phyloP scores from a whole-genome alignment of 2,329 filamentous ascomycete species.

The Torrubiella hemipterigena region DNA sequence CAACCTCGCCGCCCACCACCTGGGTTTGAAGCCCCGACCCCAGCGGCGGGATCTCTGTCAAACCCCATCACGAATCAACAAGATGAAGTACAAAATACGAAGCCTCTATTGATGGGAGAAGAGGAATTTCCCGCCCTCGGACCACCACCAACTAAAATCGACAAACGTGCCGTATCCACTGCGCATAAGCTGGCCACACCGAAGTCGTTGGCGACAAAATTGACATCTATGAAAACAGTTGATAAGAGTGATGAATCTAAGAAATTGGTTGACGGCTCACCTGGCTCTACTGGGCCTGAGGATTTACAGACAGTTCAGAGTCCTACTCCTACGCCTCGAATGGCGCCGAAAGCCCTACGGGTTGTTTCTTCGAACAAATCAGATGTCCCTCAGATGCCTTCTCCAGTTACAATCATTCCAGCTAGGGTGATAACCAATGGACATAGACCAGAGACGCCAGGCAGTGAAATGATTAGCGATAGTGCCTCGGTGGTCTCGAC shows the following conservation, averaged over 20 bases:
- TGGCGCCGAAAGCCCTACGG: conserved; percentile 54
- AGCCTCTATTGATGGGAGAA: conserved; percentile 19
- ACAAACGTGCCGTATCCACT: conserved; percentile 18
- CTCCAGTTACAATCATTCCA: conserved; percentile 16
- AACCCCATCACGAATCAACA: conserved; percentile 5
- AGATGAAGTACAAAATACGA: conserved; percentile 19
- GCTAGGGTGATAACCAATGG: conserved; percentile 17
- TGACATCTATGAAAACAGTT: conserved; percentile 19
- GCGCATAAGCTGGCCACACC: conserved; percentile 14
- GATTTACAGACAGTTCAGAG: conserved; percentile 23
- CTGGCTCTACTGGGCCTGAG: conserved; percentile 8
- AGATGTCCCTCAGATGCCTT: conserved; percentile 35
- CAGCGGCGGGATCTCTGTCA: too few species aligned
- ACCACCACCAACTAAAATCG: conserved; percentile 26
- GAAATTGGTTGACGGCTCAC: conserved; percentile 8
- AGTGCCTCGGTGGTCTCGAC: conserved; percentile 63
- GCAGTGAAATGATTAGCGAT: conserved; percentile 65
- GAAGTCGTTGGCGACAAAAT: conserved; percentile 13
- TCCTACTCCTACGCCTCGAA: conserved; percentile 36
- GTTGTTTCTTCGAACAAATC: conserved; percentile 55
- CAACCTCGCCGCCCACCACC: conserved; percentile 13
- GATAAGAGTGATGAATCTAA: conserved; percentile 16
- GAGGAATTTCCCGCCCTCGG: conserved; percentile 53
- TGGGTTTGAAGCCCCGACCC: conserved; percentile 10
- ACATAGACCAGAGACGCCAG: conserved; percentile 58